phyloP scores from a whole-genome alignment of 352 stramenopile species.

The Phytophthora europaea region DNA sequence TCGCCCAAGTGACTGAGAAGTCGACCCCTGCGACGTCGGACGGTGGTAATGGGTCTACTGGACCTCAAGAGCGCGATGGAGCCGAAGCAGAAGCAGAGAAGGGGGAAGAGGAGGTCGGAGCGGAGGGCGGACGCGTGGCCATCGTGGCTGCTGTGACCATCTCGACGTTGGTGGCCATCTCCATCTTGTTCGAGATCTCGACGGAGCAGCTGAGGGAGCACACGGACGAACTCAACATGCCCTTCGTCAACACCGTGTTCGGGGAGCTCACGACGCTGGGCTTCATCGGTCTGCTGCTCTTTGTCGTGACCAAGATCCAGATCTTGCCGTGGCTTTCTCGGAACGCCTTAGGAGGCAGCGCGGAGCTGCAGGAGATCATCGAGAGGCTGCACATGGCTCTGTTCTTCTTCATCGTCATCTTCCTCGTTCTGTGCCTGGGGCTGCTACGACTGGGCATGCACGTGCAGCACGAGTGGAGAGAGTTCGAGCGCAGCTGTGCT shows the following conservation, averaged over 20 bases:
- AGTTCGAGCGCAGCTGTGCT: slow-evolving; percentile 68
- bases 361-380: slow-evolving; percentile 77
- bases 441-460: slow-evolving; percentile 72
- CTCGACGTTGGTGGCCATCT: slow-evolving; percentile 66
- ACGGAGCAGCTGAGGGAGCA: slow-evolving; percentile 55
- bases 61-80: neutral
- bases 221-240: slow-evolving; percentile 79
- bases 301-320: slow-evolving; percentile 74
- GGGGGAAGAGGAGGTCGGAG: slow-evolving; percentile 15
- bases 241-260: slow-evolving; percentile 76
- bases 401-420: slow-evolving; percentile 89
- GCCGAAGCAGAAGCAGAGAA: slow-evolving; percentile 12
- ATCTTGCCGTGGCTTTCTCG: slow-evolving; percentile 58
- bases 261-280: slow-evolving; percentile 77
- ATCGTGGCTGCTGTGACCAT: slow-evolving; percentile 64
- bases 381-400: slow-evolving; percentile 83
- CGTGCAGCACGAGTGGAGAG: slow-evolving; percentile 76
- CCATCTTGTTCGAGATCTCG: slow-evolving; percentile 69
- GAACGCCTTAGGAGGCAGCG: slow-evolving; percentile 47
- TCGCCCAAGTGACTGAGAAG: slow-evolving; percentile 38
- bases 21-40: slow-evolving; percentile 1
- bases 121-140: slow-evolving; percentile 37
- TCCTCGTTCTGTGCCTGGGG: slow-evolving; percentile 72
- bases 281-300: slow-evolving; percentile 76
- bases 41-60: neutral